Conservation (phyloP, 2,329 filamentous ascomycete species). For the Xylariaceae sp. region DNA sequence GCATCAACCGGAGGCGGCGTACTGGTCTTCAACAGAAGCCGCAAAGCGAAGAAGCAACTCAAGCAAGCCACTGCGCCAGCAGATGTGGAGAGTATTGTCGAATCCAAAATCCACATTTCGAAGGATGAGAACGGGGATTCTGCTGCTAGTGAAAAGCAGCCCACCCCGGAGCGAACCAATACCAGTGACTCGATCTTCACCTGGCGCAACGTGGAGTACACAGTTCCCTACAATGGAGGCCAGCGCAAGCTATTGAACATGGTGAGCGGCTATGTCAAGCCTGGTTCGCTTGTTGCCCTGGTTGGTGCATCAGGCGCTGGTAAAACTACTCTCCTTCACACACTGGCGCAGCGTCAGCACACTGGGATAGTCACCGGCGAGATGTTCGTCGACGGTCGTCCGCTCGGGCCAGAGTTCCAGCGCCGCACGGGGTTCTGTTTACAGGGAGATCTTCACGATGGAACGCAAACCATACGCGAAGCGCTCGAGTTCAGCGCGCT, state of each 20-base stretch:
- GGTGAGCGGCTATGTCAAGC: constrained; percentile 74
- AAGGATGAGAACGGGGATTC: constrained; percentile 21
- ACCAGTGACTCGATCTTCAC: constrained; percentile 64
- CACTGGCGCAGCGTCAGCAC: constrained; percentile 65
- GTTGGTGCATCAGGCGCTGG: constrained; percentile 80
- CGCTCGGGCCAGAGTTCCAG: constrained; percentile 60
- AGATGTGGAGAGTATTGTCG: constrained; percentile 56
- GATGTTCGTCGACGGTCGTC: constrained; percentile 66
- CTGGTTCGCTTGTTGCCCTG: constrained; percentile 73
- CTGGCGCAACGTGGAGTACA: constrained; percentile 67
- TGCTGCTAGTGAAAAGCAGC: constrained; percentile 25
- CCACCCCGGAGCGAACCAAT: constrained; percentile 44
- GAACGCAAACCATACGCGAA: constrained; percentile 76
- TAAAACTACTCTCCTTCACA: constrained; percentile 79
- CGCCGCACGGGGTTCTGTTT: constrained; percentile 67
- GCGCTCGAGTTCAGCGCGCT: constrained; percentile 76
- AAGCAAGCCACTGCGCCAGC: constrained; percentile 39
- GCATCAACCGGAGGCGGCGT: constrained; percentile 60
- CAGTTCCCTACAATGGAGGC: constrained; percentile 63
- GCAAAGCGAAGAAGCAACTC: constrained; percentile 52
- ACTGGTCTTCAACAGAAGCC: constrained; percentile 67
- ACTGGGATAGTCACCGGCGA: constrained; percentile 62
- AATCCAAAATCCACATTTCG: constrained; percentile 27
- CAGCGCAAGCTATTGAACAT: constrained; percentile 60
- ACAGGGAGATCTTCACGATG: constrained; percentile 68